Evolutionary conservation across 352 stramenopile species (phyloP).

Genomic region (Phytopythium kandeliae): DNA sequence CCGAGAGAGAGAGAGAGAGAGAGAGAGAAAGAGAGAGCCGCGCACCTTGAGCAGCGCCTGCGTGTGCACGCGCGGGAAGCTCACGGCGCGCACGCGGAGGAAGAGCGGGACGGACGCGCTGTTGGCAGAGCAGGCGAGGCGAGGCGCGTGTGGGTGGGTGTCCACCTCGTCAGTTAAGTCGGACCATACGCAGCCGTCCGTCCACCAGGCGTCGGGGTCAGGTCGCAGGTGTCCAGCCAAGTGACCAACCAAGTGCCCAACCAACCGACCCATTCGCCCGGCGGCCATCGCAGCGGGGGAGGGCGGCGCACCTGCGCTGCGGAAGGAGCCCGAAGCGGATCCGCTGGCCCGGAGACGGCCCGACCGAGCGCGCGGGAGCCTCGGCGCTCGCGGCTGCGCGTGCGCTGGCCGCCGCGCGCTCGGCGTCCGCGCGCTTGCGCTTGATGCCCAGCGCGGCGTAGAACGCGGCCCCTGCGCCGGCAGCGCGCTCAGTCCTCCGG

Average conservation of each 20-base stretch:
- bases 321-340: slow-evolving; percentile 44
- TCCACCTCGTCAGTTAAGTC: slow-evolving; percentile 6
- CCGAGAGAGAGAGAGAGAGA: too few species aligned
- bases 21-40: too few species aligned
- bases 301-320: slow-evolving; percentile 32
- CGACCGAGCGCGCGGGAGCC: too few species aligned
- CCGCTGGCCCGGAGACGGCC: slow-evolving; percentile 25
- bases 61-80: slow-evolving; percentile 30
- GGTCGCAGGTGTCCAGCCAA: too few species aligned
- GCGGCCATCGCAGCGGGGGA: too few species aligned
- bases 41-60: slow-evolving; percentile 34
- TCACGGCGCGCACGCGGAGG: slow-evolving; percentile 21
- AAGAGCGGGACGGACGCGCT: slow-evolving; percentile 40
- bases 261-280: too few species aligned
- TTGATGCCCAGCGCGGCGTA: slow-evolving; percentile 52
- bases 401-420: background rate
- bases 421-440: slow-evolving; percentile 25
- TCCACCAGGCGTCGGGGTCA: too few species aligned
- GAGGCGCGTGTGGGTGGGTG: too few species aligned
- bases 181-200: slow-evolving; percentile 3
- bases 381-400: too few species aligned
- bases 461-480: slow-evolving; percentile 29
- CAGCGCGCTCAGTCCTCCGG: too few species aligned
- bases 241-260: slow-evolving; percentile 4
- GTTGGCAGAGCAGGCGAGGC: too few species aligned